Evolutionary conservation across 768 basidiomycete genomes (phyloP), one percentile per base, ranked within the genome.

Genomic region (Suillus americanus): DNA sequence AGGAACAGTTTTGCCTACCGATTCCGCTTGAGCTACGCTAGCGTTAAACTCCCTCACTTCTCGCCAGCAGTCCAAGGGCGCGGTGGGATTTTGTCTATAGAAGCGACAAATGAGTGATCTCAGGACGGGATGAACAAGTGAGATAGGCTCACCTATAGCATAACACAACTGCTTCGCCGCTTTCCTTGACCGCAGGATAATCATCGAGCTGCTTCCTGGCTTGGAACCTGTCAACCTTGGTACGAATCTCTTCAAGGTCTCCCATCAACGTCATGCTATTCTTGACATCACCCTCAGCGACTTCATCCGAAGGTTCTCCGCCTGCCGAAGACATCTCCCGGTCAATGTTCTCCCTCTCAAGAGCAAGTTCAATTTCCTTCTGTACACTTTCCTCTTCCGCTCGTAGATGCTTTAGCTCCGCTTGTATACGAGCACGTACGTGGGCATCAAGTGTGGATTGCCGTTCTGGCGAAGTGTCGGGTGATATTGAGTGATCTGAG

Each of bases 271-370:
- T 80, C 8, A 85, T 80, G 64, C 87, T 90, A 68, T 83, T 88
- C 72, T 82, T 86, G 51, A 87, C 71, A 35, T 80, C 74, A 25
- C 78, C 80, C 23, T 81, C 82, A 37, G 77, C 70, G 10, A 72
- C 66, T 37, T 66, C 79, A 41, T 75, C 80, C 54, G 73, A 77
- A 60, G 79, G 76, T 37, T 73, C 73, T 14, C 77, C 77, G 41
- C 82, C 85, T 18, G 82, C 81, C 80, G 84, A 81, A 33, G 76
- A 74, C 68, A 80, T 82, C 77, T 95, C 93, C 64, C 84, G 83
- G 75, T 94, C 91, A 60, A 95, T 75, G 77, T 95, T 96, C 79
- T 95, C 94, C 79, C 88, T 90, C 80, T 95, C 91, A 56, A 96
- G 80, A 2, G 91, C 92, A 38, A 74, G 79, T 70, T 92, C 89